These are phyloP conservation scores for Zymoseptoria pseudotritici DNA, from an alignment of 2,329 filamentous ascomycete species.

Conservation along the genomic window DNA sequence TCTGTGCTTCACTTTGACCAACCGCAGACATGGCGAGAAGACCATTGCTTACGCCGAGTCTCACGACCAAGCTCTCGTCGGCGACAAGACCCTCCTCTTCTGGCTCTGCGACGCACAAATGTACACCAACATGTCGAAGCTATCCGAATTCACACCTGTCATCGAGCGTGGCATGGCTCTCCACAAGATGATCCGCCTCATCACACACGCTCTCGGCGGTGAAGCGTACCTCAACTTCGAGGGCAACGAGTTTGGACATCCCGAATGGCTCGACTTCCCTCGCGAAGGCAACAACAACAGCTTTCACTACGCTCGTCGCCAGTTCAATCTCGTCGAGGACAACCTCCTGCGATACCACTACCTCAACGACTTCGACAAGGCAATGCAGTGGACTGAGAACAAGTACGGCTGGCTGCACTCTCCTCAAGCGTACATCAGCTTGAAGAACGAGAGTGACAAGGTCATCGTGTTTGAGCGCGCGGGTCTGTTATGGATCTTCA, in stretches of 20 bases:
- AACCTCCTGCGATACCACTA: conserved; percentile 76
- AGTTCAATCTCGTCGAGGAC: conserved; percentile 89
- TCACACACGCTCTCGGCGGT: conserved; percentile 85
- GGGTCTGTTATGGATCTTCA: conserved; percentile 88
- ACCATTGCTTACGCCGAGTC: conserved; percentile 97
- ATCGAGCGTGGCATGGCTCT: conserved; percentile 87
- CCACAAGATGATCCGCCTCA: conserved; percentile 94
- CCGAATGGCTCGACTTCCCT: conserved; percentile 98
- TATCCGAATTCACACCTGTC: conserved; percentile 75
- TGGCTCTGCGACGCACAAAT: conserved; percentile 95
- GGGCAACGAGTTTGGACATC: conserved; percentile 97
- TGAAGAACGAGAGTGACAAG: conserved; percentile 92
- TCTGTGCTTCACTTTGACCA: conserved; percentile 81
- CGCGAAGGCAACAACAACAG: conserved; percentile 57
- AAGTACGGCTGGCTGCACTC: conserved; percentile 88
- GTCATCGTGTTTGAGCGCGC: conserved; percentile 92
- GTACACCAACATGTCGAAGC: conserved; percentile 92
- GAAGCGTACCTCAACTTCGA: conserved; percentile 98
- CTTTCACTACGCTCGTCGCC: conserved; percentile 54
- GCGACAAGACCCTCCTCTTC: conserved; percentile 96
- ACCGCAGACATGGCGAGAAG: conserved; percentile 91
- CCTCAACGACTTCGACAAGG: conserved; percentile 86
- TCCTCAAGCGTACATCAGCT: conserved; percentile 79
- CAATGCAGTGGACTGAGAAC: conserved; percentile 81
- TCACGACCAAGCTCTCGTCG: conserved; percentile 96